Evolutionary conservation across 2,329 filamentous ascomycete species (phyloP), one percentile per base, ranked within the genome.

Genomic region (Alternaria triticimaculans): DNA sequence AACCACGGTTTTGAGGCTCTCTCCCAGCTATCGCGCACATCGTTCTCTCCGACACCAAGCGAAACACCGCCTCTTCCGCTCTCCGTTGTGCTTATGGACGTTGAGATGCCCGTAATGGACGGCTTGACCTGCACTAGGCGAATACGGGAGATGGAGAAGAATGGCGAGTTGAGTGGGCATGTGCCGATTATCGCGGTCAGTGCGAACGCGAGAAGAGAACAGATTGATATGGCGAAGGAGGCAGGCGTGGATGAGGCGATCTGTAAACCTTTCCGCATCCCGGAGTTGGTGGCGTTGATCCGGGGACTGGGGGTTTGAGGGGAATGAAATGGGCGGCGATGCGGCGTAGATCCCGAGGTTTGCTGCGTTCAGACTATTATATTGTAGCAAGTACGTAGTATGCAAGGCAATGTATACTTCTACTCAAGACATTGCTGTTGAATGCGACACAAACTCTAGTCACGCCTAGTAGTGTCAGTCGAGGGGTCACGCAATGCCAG

Each of bases 211-310:
- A 63, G 76, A 33, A 58, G 49, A n/a, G 70, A 76, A 56, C 76
- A 78, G 60, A 65, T 75, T 6, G 50, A 56, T 15, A n/a, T 14
- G 51, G 61, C 61, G 44, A 20, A 62, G 46, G 61, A 68, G 10
- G 72, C 73, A 3, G 74, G 74, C 2, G 74, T 76, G 69, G 73
- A 77, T 57, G 66, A 68, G 76, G 88, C 94, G 49, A 90, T 95
- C 44, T 90, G 90, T 8, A 95, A 95, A 75, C 92, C 92, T 5
- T 94, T 94, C 75, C 65, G 70, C 9, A 68, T 76, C 14, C 28
- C 33, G 12, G 59, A 62, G 21, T n/a, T 60, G 15, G 33, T 55
- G n/a, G 50, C 12, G 14, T 51, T 63, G 33, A 51, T 60, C 23
- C 15, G 20, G 30, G 30, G 57, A 30, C 23, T 60, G 21, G 61